These are phyloP conservation scores for Hypoxylon perforatum DNA, from an alignment of 495 filamentous ascomycete species.

Conservation along the genomic window DNA sequence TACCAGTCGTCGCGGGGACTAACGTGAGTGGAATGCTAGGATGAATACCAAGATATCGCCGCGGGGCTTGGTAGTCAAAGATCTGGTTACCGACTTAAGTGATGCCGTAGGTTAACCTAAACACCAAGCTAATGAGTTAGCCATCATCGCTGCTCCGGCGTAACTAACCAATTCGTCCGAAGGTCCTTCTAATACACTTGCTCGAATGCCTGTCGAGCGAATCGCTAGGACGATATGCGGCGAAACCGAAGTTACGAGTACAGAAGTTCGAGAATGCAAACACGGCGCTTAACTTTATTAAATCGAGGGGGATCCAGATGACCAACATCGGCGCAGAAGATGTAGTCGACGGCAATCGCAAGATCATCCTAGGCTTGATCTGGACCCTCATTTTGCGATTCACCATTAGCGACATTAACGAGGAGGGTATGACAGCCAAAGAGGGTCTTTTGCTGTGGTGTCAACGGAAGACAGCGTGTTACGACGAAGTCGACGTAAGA, in stretches of 20 bases:
- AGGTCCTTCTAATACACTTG: slow-evolving; percentile 95
- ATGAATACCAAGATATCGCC: slow-evolving; percentile 92
- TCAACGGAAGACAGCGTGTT: slow-evolving; percentile 97
- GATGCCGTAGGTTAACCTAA: slow-evolving; percentile 77
- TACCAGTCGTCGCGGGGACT: slow-evolving; percentile 25
- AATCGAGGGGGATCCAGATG: slow-evolving; percentile 90
- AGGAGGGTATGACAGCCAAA: slow-evolving; percentile 97
- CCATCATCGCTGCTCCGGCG: not conserved
- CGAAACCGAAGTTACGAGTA: slow-evolving; percentile 93
- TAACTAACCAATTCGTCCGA: slow-evolving; percentile 12
- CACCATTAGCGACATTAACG: slow-evolving; percentile 98
- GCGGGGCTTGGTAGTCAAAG: slow-evolving; percentile 78
- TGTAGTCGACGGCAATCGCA: slow-evolving; percentile 96
- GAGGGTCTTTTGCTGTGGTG: slow-evolving; percentile 96
- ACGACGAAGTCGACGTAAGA: slow-evolving; percentile 92
- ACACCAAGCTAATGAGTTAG: not conserved
- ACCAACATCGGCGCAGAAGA: slow-evolving; percentile 99
- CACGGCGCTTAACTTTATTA: slow-evolving; percentile 91
- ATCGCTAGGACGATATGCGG: slow-evolving; percentile 94
- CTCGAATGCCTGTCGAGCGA: slow-evolving; percentile 94
- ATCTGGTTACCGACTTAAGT: slow-evolving; percentile 87
- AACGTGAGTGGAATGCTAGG: slow-evolving; percentile 61
- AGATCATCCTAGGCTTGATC: slow-evolving; percentile 96
- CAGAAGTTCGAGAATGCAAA: slow-evolving; percentile 99
- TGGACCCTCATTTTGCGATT: slow-evolving; percentile 98